Base-by-base conservation (phyloP, 345 rosid genomes). In the Eucalyptus virginea region DNA sequence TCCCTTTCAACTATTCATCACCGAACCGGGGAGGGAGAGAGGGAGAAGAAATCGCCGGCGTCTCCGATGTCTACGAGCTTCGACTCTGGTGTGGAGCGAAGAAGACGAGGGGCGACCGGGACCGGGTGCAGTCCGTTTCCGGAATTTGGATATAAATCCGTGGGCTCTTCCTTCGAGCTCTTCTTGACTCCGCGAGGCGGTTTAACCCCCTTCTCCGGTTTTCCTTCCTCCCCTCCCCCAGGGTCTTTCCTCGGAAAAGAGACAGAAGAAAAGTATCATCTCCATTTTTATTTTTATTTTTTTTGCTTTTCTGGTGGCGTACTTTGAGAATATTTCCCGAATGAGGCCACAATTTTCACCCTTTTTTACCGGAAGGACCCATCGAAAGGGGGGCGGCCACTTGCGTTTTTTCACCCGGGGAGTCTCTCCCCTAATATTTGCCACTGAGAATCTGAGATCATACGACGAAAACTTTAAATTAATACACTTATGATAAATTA, bases 401-500 rank as follows among this genome's bases (percentile, higher is more conserved):
- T 69, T 32, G 80, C 42, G 24, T 17, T 32, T 69, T 67, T 69
- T 69, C 40, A 3, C 40, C 72, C 81, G 42, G n/a, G 42, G 12
- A 17, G 23, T 8, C 81, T n/a, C 77, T n/a, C 19, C 77, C 16
- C 34, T n/a, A 30, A n/a, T 65, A 34, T n/a, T 15, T 65, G 5
- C 37, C 23, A 32, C 18, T 23, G 42, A n/a, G n/a, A n/a, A n/a
- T n/a, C n/a, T n/a, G n/a, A 1, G 8, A 18, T 49, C 17, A 2
- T 49, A 14, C 6, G 6, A 49, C 14, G 3, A 14, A 49, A 49
- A 49, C 5, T 15, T 0, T 0, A 12, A 48, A 48, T 48, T 48
- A 5, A 13, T 13, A 13, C 13, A 48, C 5, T 13, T 48, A 48
- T 0, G 0, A 13, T 0, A 42, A 42, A 42, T 44, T 44, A 44